These are phyloP conservation scores for Emericellopsis terricola DNA, from an alignment of 495 filamentous ascomycete genomes.

Conservation along the genomic window DNA sequence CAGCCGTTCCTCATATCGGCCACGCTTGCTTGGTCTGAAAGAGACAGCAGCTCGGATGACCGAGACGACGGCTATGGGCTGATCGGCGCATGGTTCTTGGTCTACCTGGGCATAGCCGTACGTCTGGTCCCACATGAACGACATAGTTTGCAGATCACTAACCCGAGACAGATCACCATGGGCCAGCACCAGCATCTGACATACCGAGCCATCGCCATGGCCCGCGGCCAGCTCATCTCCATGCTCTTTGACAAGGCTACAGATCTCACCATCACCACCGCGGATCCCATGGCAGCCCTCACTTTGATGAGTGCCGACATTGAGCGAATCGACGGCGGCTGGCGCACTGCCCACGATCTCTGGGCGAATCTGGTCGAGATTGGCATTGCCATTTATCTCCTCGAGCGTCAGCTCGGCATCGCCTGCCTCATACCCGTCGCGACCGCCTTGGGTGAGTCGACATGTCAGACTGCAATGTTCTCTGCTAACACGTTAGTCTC, in stretches of 20 bases:
- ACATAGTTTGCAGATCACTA: no score
- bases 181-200: conserved; percentile 32
- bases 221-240: conserved; percentile 34
- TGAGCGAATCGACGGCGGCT: conserved; percentile 30
- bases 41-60: conserved; percentile 18
- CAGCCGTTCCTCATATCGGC: conserved; percentile 41
- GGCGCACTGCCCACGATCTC: conserved; percentile 33
- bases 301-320: conserved; percentile 31
- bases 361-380: conserved; percentile 23
- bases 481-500: background rate
- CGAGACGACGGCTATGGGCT: conserved; percentile 31
- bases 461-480: no score
- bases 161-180: no score
- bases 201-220: conserved; percentile 27
- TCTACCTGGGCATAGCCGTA: conserved; percentile 40
- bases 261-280: conserved; percentile 22
- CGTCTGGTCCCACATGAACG: no score
- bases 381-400: conserved; percentile 11
- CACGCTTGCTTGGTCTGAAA: conserved; percentile 2
- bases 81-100: conserved; percentile 37
- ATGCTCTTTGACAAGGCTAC: conserved; percentile 38
- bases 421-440: conserved; percentile 11
- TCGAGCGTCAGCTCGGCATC: conserved; percentile 10
- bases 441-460: no score
- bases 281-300: conserved; percentile 18